phyloP scores from a whole-genome alignment of 2,329 filamentous ascomycete genomes.

The Fusarium nurragi region DNA sequence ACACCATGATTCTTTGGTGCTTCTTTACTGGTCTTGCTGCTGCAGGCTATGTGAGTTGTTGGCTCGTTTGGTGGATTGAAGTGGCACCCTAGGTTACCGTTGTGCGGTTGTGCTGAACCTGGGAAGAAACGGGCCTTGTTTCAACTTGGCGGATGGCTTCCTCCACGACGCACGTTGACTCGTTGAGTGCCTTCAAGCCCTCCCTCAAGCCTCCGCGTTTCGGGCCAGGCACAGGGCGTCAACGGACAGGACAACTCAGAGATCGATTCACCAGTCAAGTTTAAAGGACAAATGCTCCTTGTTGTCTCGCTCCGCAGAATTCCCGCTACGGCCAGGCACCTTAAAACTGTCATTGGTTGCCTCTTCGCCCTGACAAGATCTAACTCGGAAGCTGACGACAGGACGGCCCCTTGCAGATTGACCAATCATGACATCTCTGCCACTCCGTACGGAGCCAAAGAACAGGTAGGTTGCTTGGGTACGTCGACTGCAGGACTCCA shows the following conservation, averaged over 20 bases:
- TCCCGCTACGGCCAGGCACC: constrained; percentile 28
- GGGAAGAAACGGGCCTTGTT: constrained; percentile 34
- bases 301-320: constrained; percentile 22
- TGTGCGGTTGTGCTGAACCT: constrained; percentile 21
- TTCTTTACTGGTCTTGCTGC: constrained; percentile 13
- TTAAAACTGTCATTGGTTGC: constrained; percentile 42
- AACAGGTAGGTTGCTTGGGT: constrained; percentile 16
- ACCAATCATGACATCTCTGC: constrained; percentile 34
- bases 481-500: constrained; percentile 18
- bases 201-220: constrained; percentile 33
- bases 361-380: constrained; percentile 38
- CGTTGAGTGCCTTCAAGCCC: constrained; percentile 25
- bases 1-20: constrained; percentile 23
- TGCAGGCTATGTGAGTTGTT: constrained; percentile 32
- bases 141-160: constrained; percentile 30
- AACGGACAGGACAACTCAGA: constrained; percentile 25
- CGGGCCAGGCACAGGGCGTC: constrained; percentile 29
- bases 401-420: constrained; percentile 39
- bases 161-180: constrained; percentile 32
- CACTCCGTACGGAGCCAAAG: too few relatives aligned
- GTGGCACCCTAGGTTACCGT: constrained; percentile 26
- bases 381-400: constrained; percentile 38
- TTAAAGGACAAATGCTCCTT: constrained; percentile 2
- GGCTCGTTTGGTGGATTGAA: constrained; percentile 20
- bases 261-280: constrained; percentile 12